phyloP scores from a whole-genome alignment of 306 rosid species.

The Psophocarpus tetragonolobus region DNA sequence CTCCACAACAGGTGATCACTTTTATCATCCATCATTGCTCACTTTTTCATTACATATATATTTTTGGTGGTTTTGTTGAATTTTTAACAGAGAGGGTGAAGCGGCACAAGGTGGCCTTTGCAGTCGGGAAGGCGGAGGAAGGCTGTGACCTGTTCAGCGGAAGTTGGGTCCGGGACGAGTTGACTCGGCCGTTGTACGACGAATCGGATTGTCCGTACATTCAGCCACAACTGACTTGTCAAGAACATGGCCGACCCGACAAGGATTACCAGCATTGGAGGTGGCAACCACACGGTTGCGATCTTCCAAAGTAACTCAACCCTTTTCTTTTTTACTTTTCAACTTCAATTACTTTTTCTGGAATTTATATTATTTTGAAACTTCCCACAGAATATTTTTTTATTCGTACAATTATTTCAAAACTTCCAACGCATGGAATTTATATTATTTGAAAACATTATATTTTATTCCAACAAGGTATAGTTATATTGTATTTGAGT shows the following conservation, averaged over 20 bases:
- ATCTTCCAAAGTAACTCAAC: conserved; percentile 67
- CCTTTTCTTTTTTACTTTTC: too few species aligned
- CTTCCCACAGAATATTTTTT: too few species aligned
- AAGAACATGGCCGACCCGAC: conserved; percentile 83
- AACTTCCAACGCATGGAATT: too few species aligned
- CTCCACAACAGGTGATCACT: conserved; percentile 40
- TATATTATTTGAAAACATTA: too few species aligned
- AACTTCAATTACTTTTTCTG: too few species aligned
- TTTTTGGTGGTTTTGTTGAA: too few species aligned
- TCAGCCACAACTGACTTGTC: conserved; percentile 93
- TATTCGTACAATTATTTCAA: too few species aligned
- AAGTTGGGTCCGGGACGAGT: conserved; percentile 82
- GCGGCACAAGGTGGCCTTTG: conserved; percentile 55
- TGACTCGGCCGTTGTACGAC: conserved; percentile 66
- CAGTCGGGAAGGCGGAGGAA: conserved; percentile 55
- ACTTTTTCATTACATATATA: too few species aligned
- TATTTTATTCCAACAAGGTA: too few species aligned
- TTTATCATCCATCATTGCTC: too few species aligned
- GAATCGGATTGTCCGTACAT: conserved; percentile 97
- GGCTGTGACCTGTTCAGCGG: conserved; percentile 82
- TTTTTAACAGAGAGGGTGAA: conserved; percentile 52
- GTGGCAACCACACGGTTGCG: conserved; percentile 90
- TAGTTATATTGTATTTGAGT: too few species aligned
- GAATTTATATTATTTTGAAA: too few species aligned
- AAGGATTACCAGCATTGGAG: conserved; percentile 74